Evolutionary conservation across 2,329 filamentous ascomycete species (phyloP).

Genomic region (Stagonosporopsis vannaccii): DNA sequence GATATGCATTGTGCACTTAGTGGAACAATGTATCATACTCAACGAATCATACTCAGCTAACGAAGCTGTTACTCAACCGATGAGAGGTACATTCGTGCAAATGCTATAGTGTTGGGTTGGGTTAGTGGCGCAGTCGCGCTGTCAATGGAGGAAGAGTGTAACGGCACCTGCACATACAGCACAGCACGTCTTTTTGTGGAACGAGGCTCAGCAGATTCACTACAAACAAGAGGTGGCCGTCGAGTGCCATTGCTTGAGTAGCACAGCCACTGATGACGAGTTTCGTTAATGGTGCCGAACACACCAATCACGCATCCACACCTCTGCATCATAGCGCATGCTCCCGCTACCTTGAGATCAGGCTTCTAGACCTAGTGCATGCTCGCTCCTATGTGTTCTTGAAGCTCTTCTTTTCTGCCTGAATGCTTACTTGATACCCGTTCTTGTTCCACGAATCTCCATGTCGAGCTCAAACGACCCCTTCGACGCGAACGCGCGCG

Average conservation of each 20-base stretch:
- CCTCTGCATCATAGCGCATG: conserved; percentile 17
- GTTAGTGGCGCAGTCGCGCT: not conserved
- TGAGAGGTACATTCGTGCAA: not conserved
- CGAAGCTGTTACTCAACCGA: not conserved
- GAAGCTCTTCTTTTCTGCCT: not conserved
- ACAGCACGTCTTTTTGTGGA: not conserved
- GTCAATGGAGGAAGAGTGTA: not conserved
- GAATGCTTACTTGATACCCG: conserved; percentile 15
- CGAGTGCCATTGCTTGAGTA: not conserved
- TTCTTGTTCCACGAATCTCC: conserved; percentile 1
- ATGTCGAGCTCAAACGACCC: conserved; percentile 34
- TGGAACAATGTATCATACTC: not conserved
- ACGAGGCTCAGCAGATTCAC: not conserved
- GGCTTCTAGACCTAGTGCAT: conserved; percentile 8
- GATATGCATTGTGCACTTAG: not conserved
- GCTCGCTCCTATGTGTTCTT: not conserved
- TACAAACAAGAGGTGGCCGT: not conserved
- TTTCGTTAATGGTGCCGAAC: not conserved
- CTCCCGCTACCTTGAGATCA: conserved; percentile 2
- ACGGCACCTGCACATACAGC: not conserved
- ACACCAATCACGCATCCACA: conserved; percentile 8
- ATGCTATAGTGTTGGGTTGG: not conserved
- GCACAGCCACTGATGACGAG: conserved; percentile 21
- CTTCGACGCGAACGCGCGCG: conserved; percentile 24
- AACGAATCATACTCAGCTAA: not conserved